Percentiles rank a stretch among this genome's conserved stretches.
Evolutionary conservation across 108 stramenopile species (phyloP).

Genomic region (Cylindrotheca fusiformis): DNA sequence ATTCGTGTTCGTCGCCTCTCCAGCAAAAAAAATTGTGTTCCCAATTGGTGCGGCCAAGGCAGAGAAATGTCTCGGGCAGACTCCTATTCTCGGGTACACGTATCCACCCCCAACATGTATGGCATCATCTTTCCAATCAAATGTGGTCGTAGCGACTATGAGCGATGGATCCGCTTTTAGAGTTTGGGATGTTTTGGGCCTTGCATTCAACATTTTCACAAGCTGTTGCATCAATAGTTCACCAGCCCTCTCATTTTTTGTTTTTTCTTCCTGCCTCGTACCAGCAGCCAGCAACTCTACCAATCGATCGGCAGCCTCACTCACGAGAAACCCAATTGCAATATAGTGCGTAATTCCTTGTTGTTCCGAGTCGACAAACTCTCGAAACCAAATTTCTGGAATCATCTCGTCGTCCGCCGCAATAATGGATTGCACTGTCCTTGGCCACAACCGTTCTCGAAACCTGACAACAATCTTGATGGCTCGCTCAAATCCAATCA

Average conservation of each 20-base stretch:
- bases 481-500: conserved; percentile 32
- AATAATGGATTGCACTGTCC: conserved; percentile 24
- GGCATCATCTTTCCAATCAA: conserved; percentile 24
- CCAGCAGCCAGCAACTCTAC: neutral
- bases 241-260: conserved; percentile 2
- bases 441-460: conserved; percentile 21
- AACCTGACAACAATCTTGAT: conserved; percentile 34
- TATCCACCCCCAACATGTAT: conserved; percentile 30
- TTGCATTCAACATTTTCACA: conserved; percentile 12
- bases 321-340: conserved; percentile 27
- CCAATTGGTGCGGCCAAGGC: conserved; percentile 26
- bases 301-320: conserved; percentile 28
- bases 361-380: neutral
- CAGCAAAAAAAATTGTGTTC: conserved; percentile 37
- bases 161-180: neutral
- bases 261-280: neutral
- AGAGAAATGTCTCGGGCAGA: conserved; percentile 11
- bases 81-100: conserved; percentile 36
- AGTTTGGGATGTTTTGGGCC: neutral
- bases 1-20: conserved; percentile 44
- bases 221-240: conserved; percentile 20
- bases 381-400: conserved; percentile 49
- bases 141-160: conserved; percentile 4
- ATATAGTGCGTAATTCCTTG: conserved; percentile 4
- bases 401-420: conserved; percentile 15